Evolutionary conservation across 495 filamentous ascomycete species (phyloP).

Genomic region (Podospora comata): DNA sequence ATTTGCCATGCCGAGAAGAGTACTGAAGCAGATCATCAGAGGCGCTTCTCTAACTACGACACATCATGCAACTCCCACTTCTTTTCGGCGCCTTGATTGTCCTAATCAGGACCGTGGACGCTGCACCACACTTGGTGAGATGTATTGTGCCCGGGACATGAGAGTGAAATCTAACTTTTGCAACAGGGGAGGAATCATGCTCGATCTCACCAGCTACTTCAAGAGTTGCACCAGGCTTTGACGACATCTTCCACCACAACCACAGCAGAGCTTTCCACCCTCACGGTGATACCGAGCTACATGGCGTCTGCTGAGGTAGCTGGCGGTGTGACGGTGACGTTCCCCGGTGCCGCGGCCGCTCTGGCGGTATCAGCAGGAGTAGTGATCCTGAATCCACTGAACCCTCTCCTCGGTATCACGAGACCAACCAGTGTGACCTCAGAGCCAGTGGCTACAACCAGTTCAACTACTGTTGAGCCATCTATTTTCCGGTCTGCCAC

Average conservation of each 20-base stretch:
- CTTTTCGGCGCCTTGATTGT: neutral
- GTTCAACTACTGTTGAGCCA: neutral
- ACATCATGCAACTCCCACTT: neutral
- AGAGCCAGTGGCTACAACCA: neutral
- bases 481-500: neutral
- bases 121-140: conserved; percentile 1
- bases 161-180: neutral
- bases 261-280: neutral
- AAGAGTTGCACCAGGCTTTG: neutral
- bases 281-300: neutral
- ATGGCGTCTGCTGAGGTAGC: neutral
- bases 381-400: neutral
- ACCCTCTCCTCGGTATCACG: neutral
- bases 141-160: neutral
- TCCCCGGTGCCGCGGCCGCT: neutral
- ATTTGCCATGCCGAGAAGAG: neutral
- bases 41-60: neutral
- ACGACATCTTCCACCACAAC: neutral
- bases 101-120: neutral
- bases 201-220: neutral
- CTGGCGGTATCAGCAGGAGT: neutral
- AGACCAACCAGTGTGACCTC: neutral
- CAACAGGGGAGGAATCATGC: neutral
- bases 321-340: neutral
- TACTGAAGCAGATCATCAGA: neutral